Conservation (phyloP, 192 early-diverging fungal genomes). For the Paraglomus brasilianum region DNA sequence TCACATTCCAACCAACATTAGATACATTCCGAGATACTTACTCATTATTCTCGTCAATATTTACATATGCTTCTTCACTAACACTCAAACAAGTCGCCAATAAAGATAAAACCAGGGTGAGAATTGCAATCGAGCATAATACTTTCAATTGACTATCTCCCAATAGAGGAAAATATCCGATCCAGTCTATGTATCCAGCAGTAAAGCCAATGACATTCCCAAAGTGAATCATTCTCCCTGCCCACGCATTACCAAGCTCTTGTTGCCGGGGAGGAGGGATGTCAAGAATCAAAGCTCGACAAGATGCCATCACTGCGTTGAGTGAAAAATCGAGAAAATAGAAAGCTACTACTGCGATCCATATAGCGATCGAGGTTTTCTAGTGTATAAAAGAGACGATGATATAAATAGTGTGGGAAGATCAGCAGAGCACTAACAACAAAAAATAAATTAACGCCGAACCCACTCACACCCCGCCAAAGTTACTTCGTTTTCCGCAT, state of each 20-base stretch:
- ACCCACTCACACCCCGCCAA: background rate
- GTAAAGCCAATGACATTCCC: conserved; percentile 87
- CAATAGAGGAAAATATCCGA: conserved; percentile 60
- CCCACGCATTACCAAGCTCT: conserved; percentile 80
- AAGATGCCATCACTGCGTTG: conserved; percentile 83
- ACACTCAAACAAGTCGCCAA: conserved; percentile 66
- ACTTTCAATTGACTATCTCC: conserved; percentile 78
- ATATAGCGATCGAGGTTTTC: conserved; percentile 52
- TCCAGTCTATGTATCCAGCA: conserved; percentile 78
- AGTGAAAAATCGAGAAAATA: conserved; percentile 93
- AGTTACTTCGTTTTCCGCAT: background rate
- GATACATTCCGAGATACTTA: background rate
- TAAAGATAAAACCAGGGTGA: conserved; percentile 58
- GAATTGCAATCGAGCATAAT: conserved; percentile 71
- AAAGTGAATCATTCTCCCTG: conserved; percentile 78
- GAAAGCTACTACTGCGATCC: conserved; percentile 77
- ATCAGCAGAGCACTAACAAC: background rate
- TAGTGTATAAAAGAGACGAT: conserved; percentile 15
- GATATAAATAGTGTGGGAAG: too few species aligned
- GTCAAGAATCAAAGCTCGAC: conserved; percentile 86
- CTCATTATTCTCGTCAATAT: conserved; percentile 38
- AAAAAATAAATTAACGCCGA: background rate
- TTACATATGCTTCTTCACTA: conserved; percentile 46
- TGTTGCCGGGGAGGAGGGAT: conserved; percentile 77
- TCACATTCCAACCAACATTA: background rate